Base-by-base conservation (phyloP, 23 red algal species). In the Gracilaria domingensis region DNA sequence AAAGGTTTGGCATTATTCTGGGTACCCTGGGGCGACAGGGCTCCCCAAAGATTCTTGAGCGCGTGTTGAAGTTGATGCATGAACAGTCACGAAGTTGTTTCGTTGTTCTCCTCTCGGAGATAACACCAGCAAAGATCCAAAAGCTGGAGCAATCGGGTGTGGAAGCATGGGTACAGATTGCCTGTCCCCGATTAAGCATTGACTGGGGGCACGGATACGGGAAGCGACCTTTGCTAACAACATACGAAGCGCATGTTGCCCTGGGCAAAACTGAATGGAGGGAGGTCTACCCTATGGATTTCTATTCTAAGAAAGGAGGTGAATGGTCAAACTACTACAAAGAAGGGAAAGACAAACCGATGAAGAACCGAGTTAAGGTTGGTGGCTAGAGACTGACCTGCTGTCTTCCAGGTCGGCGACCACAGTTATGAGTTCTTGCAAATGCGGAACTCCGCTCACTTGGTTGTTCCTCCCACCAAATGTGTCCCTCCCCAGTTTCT, bases 21-120 rank as follows among this genome's bases (percentile, higher is more conserved):
- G 97, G 97, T 24, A 99, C 97, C 26, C 93, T 99, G 36, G 97
- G 97, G 20, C 86, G 97, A 33, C 97, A 99, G 87, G 97, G 97
- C 59, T 94, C 90, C 37, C 93, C 88, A 0, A 71, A 60, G 38
- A 96, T 99, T 66, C 42, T 99, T 36, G 58, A 53, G 12, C 80
- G 97, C 20, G 44, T 99, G 4, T 54, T 35, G 25, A 59, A 42
- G 37, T 21, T 88, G 11, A 64, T 95, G 26, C 14, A 54, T 21
- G 94, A 81, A 1, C 12, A 23, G 29, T 77, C 79, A 36, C 83
- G 88, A 57, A 70, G 79, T 23, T 79, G 51, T 53, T 84, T 96
- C 33, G 93, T 94, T 3, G 85, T 99, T 11, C 59, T 99, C 14
- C 75, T 95, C 0, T 93, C 89, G 38, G 97, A 99, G 75, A 72